phyloP scores from a whole-genome alignment of 805 yeast genomes.

The Kregervanrija pseudodelftensis region DNA sequence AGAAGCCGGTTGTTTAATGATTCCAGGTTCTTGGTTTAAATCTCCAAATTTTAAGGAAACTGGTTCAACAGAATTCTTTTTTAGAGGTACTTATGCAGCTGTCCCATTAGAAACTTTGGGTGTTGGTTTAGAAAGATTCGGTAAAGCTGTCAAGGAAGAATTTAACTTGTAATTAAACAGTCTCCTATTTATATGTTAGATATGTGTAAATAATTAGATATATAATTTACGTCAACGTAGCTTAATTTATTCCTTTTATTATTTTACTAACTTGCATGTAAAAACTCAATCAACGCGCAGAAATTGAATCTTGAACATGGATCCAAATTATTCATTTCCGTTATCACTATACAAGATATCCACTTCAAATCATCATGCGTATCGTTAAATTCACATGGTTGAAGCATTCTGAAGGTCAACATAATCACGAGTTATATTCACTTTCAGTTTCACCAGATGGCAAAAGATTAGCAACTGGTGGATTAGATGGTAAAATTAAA shows the following conservation, averaged over 20 bases:
- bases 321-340: too few relatives aligned
- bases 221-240: too few relatives aligned
- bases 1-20: conserved; percentile 58
- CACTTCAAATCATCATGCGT: too few relatives aligned
- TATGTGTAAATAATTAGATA: neutral
- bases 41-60: conserved; percentile 39
- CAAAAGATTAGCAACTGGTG: conserved; percentile 84
- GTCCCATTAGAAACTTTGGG: conserved; percentile 61
- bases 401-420: conserved; percentile 66
- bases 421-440: conserved; percentile 79
- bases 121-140: conserved; percentile 60
- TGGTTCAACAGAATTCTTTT: conserved; percentile 51
- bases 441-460: conserved; percentile 79
- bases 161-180: conserved; percentile 29
- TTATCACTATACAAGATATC: too few relatives aligned
- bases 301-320: too few relatives aligned
- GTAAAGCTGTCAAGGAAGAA: conserved; percentile 53
- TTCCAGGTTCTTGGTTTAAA: conserved; percentile 81
- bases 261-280: too few relatives aligned
- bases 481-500: conserved; percentile 84
- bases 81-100: conserved; percentile 87
- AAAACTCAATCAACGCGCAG: too few relatives aligned
- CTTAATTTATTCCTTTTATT: too few relatives aligned
- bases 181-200: neutral
- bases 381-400: conserved; percentile 69